These are phyloP conservation scores for Capsella rubella DNA, from an alignment of 441 rosid species.

Conservation along the genomic window DNA sequence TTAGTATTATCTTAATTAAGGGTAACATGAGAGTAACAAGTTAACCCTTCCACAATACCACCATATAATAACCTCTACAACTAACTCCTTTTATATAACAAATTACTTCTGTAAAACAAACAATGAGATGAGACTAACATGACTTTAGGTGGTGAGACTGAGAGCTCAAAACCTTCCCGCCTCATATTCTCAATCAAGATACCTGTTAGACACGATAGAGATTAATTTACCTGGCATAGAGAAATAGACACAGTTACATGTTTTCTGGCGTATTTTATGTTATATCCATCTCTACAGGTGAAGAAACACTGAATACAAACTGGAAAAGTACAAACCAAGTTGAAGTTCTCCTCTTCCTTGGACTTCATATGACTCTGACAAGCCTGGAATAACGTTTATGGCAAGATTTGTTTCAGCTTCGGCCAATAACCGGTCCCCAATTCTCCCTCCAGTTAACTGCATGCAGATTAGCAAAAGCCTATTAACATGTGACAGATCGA, in stretches of 20 bases:
- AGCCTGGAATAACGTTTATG: conserved; percentile 87
- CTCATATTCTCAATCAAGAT: conserved; percentile 98
- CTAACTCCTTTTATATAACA: not conserved
- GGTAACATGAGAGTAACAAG: conserved; percentile 12
- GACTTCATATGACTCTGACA: conserved; percentile 90
- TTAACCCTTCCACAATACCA: not conserved
- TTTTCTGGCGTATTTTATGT: conserved; percentile 9
- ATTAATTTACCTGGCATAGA: conserved; percentile 32
- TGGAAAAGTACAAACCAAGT: conserved; percentile 68
- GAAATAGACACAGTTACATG: conserved; percentile 15
- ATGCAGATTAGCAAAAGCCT: conserved; percentile 37
- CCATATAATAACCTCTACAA: conserved; percentile 1
- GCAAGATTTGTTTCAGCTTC: conserved; percentile 99
- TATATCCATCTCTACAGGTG: conserved; percentile 17
- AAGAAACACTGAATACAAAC: conserved; percentile 13
- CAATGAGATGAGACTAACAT: conserved; percentile 65
- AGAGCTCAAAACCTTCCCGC: conserved; percentile 96
- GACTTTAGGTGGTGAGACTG: conserved; percentile 97
- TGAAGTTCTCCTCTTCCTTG: conserved; percentile 99
- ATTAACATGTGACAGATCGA: conserved; percentile 35
- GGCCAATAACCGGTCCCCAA: conserved; percentile 85
- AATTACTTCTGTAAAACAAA: conserved; percentile 21
- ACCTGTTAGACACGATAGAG: conserved; percentile 55
- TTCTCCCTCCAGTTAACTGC: conserved; percentile 91
- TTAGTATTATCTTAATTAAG: not conserved